Evolutionary conservation across 371 early-diverging fungal species (phyloP).

Genomic region (Mucor indicus): DNA sequence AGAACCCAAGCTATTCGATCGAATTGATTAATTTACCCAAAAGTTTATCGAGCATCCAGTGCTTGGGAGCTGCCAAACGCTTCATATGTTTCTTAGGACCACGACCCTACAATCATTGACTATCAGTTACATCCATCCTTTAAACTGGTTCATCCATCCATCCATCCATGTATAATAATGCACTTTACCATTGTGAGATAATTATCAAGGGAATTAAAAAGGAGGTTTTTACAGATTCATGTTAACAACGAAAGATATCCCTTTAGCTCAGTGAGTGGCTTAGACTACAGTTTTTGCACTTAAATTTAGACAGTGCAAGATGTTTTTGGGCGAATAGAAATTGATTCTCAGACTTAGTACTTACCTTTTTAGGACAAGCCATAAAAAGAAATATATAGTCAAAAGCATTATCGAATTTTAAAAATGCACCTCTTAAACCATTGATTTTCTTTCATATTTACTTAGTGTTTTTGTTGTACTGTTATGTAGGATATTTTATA

Average conservation of each 20-base stretch:
- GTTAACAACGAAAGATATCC: not conserved
- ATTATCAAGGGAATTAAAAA: constrained; percentile 28
- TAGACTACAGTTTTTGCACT: too few relatives aligned
- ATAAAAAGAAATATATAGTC: too few relatives aligned
- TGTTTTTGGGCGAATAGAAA: too few relatives aligned
- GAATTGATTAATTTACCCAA: constrained; percentile 31
- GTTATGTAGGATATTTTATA: too few relatives aligned
- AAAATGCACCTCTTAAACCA: too few relatives aligned
- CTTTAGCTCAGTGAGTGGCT: not conserved
- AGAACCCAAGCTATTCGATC: not conserved
- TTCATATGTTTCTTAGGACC: constrained; percentile 99
- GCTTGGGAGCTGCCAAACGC: constrained; percentile 99
- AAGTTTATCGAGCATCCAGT: constrained; percentile 99
- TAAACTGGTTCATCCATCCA: constrained; percentile 4
- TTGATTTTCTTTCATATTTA: too few relatives aligned
- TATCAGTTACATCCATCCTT: too few relatives aligned
- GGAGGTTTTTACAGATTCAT: constrained; percentile 11
- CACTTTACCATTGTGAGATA: constrained; percentile 35
- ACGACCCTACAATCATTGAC: constrained; percentile 70
- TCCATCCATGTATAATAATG: constrained; percentile 7
- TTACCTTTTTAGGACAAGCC: too few relatives aligned
- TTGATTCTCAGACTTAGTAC: too few relatives aligned
- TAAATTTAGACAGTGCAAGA: too few relatives aligned
- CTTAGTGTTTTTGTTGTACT: too few relatives aligned
- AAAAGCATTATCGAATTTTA: too few relatives aligned